Percentiles rank a stretch among this genome's conserved stretches.
Conservation (phyloP, 176 grass and related monocot species). For the Juncus effusus region DNA sequence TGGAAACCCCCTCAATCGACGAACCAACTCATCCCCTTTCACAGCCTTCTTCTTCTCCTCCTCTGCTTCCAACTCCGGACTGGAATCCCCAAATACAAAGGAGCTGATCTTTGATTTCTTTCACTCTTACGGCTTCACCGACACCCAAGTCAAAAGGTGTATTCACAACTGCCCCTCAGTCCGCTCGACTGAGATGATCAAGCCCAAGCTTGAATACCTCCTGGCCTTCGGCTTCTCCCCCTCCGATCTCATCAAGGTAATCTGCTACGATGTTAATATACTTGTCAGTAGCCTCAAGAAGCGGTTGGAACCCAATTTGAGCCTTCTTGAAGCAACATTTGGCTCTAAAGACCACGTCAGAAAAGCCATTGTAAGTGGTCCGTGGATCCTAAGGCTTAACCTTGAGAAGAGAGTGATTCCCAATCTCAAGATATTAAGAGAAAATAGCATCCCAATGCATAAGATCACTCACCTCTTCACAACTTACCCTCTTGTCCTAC, state of each 20-base stretch:
- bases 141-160: slow-evolving; percentile 5
- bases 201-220: slow-evolving; percentile 30
- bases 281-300: too few relatives aligned
- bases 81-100: background rate
- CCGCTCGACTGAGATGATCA: background rate
- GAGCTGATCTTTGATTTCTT: slow-evolving; percentile 19
- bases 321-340: background rate
- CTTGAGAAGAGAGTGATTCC: background rate
- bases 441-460: too few relatives aligned
- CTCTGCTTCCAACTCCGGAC: too few relatives aligned
- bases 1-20: too few relatives aligned
- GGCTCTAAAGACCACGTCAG: background rate
- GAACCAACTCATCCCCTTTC: too few relatives aligned
- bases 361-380: background rate
- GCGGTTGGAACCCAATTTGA: too few relatives aligned
- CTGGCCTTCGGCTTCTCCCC: slow-evolving; percentile 6
- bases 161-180: slow-evolving; percentile 10
- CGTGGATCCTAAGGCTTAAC: slow-evolving; percentile 14
- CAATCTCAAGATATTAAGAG: slow-evolving; percentile 5
- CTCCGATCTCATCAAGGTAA: slow-evolving; percentile 13
- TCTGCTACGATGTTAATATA: background rate
- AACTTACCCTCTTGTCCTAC: slow-evolving; percentile 4
- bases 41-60: background rate
- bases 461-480: background rate
- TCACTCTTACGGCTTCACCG: slow-evolving; percentile 19